Percentiles rank a stretch among this genome's conserved stretches.
Conservation (phyloP, 176 grass and related monocot species). For the Lolium multiflorum region DNA sequence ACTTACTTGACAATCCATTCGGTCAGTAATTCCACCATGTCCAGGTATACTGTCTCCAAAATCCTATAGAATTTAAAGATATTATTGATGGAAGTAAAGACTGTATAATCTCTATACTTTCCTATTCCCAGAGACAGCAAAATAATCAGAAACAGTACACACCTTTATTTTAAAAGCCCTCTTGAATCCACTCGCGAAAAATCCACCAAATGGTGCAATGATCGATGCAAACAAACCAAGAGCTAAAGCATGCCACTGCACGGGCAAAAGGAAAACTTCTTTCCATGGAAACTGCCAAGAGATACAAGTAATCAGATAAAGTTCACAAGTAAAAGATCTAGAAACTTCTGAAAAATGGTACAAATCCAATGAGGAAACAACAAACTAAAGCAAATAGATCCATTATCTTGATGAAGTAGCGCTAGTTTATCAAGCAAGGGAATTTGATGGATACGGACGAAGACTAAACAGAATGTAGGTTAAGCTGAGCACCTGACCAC, state of each 20-base stretch:
- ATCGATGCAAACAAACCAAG: constrained; percentile 99
- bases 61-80: constrained; percentile 64
- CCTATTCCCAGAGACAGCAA: neutral
- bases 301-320: constrained; percentile 27
- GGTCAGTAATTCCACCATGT: constrained; percentile 96
- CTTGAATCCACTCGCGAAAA: constrained; percentile 99
- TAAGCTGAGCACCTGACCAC: neutral
- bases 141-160: constrained; percentile 25
- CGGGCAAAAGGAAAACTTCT: constrained; percentile 83
- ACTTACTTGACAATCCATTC: constrained; percentile 99
- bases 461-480: neutral
- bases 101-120: neutral
- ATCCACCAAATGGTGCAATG: constrained; percentile 99
- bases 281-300: constrained; percentile 88
- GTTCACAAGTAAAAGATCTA: constrained; percentile 12
- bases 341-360: constrained; percentile 4
- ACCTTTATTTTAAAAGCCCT: constrained; percentile 98
- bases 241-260: constrained; percentile 96
- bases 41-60: constrained; percentile 99
- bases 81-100: constrained; percentile 6
- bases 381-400: constrained; percentile 14
- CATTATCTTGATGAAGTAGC: neutral
- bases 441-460: neutral
- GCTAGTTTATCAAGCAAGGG: neutral
- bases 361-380: neutral